Evolutionary conservation across 805 yeast species (phyloP).

Genomic region (Brettanomyces custersianus): DNA sequence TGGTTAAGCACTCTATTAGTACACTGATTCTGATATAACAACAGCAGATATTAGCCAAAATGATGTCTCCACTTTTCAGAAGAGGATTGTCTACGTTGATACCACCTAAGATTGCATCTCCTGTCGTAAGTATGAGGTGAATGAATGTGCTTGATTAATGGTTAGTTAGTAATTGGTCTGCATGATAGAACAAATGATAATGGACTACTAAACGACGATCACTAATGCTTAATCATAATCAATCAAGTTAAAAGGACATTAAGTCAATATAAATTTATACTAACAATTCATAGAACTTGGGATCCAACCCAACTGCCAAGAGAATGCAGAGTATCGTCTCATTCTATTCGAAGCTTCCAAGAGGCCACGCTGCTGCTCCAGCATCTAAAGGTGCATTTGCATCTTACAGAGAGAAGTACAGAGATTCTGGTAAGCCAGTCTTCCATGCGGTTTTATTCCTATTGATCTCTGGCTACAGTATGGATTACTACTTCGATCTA

Average conservation of each 20-base stretch:
- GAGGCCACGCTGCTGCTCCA: conserved; percentile 76
- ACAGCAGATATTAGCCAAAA: no score
- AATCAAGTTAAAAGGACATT: no score
- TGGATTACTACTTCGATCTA: conserved; percentile 90
- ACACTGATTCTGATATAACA: no score
- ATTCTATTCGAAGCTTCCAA: conserved; percentile 93
- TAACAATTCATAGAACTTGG: conserved; percentile 55
- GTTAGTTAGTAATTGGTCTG: background rate
- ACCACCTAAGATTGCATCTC: conserved; percentile 98
- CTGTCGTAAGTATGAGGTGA: conserved; percentile 51
- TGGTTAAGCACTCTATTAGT: no score
- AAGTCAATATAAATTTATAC: conserved; percentile 6
- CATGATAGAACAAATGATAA: background rate
- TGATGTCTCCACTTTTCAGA: conserved; percentile 46
- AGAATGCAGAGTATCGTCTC: conserved; percentile 92
- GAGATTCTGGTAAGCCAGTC: conserved; percentile 77
- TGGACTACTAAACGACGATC: background rate
- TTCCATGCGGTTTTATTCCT: conserved; percentile 65
- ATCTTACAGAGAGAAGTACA: conserved; percentile 77
- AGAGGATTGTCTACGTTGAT: conserved; percentile 92
- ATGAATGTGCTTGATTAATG: no score
- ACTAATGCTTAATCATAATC: no score
- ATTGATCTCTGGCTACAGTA: conserved; percentile 72
- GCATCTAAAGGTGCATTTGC: conserved; percentile 62
- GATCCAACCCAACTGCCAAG: conserved; percentile 93